Evolutionary conservation across 768 basidiomycete genomes (phyloP).

Genomic region (Suillus weaverae): DNA sequence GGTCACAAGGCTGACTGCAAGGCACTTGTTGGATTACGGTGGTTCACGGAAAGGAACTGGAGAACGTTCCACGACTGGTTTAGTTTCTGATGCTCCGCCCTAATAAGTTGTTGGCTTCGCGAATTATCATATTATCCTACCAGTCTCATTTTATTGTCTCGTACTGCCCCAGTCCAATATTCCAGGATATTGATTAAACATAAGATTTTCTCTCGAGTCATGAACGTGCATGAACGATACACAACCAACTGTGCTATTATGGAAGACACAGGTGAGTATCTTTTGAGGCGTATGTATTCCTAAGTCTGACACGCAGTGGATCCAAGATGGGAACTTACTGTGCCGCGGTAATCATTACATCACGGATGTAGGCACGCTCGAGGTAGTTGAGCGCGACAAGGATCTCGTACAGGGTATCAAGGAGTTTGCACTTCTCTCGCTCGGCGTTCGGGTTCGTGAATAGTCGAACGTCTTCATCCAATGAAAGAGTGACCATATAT

Average conservation of each 20-base stretch:
- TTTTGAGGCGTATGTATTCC: conserved; percentile 38
- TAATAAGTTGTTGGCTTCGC: background rate
- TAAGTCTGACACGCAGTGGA: conserved; percentile 5
- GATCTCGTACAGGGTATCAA: conserved; percentile 91
- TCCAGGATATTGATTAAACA: background rate
- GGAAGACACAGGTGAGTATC: conserved; percentile 85
- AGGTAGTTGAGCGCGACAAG: conserved; percentile 91
- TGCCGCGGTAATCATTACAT: conserved; percentile 75
- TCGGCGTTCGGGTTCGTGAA: conserved; percentile 80
- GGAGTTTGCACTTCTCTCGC: conserved; percentile 82
- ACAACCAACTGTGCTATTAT: background rate
- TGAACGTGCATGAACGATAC: background rate
- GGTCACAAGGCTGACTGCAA: background rate
- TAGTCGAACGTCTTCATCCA: conserved; percentile 91
- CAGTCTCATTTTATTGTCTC: background rate
- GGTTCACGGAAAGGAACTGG: background rate
- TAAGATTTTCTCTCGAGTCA: background rate
- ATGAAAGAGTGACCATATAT: conserved; percentile 47
- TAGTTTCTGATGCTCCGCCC: background rate
- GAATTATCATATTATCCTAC: background rate
- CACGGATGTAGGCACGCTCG: conserved; percentile 92
- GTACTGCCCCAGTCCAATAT: background rate
- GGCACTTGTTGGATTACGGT: background rate
- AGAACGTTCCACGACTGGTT: background rate
- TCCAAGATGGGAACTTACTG: conserved; percentile 60